Base-by-base conservation (phyloP, 1,139 yeast genomes). In the Blastobotrys apis region DNA sequence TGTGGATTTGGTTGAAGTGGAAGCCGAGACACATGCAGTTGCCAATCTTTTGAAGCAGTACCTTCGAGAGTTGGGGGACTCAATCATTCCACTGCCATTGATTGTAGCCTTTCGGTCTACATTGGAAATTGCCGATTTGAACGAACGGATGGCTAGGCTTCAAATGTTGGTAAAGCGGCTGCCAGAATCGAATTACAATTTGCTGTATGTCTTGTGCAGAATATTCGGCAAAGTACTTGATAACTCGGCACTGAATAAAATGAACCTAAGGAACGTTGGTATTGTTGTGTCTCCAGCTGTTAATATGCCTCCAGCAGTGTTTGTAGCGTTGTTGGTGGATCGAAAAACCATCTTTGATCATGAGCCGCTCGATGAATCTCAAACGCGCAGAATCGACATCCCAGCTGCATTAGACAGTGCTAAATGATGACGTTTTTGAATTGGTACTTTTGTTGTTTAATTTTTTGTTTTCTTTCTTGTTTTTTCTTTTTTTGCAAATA, bases 211-310 rank as follows among this genome's bases (percentile, higher is more conserved):
- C 5, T 67, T 90, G 27, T 81, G 87, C 63, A 77, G 75, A 49
- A 80, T 85, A 53, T 67, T 92, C 59, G 69, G 74, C 33, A 75
- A 78, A 52, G 84, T 90, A 38, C 75, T 84, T 43, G 73, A 76
- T 33, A 77, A 84, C 56, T 74, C 73, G 50, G 76, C 77, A 23
- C 65, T 71, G 50, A 92, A 92, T 67, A 81, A 88, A 63, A 92
- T 92, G 98, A 84, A 82, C 51, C 63, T 81, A 50, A 70, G 82
- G 49, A 86, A 87, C 59, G 56, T 86, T 41, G 81, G 92, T 57
- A 86, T 86, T 60, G 95, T 87, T 16, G 84, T 86, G 63, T 85
- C 90, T 3, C 95, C 95, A 3, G 85, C 95, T 0, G 69, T 86
- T 52, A 82, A 82, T 53, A 71, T 86, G 33, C 80, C 94, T 0